Conservation (phyloP, 257 asterid genomes). For the Parsonsia alboflavescens region DNA sequence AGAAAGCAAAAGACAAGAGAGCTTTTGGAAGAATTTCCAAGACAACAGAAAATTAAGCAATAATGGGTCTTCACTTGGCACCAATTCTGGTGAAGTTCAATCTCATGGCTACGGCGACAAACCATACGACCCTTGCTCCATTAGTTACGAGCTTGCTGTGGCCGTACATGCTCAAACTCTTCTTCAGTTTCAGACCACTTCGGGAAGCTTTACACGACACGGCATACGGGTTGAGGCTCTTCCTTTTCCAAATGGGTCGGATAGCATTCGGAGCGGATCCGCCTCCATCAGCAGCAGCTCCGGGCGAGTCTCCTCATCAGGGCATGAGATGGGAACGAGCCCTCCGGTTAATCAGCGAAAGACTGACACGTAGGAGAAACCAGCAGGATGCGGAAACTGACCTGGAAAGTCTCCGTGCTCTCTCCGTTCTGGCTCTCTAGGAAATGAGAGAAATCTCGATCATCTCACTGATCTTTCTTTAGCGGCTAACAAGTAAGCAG, state of each 20-base stretch:
- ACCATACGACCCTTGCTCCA: constrained; percentile 25
- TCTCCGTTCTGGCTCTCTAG: constrained; percentile 40
- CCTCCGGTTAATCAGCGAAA: constrained; percentile 39
- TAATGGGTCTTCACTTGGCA: constrained; percentile 38
- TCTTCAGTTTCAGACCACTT: constrained; percentile 40
- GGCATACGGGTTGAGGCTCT: constrained; percentile 30
- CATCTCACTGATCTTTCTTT: too few relatives aligned
- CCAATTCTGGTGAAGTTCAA: constrained; percentile 38
- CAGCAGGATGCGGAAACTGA: constrained; percentile 23
- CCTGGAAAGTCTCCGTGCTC: constrained; percentile 48
- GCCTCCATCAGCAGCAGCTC: neutral
- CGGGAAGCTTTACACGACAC: constrained; percentile 28
- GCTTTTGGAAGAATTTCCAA: too few relatives aligned
- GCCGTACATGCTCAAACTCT: constrained; percentile 47
- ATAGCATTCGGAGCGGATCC: constrained; percentile 26
- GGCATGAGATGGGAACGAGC: constrained; percentile 57
- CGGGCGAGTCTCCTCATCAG: neutral
- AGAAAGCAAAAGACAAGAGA: neutral
- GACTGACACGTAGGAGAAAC: constrained; percentile 34
- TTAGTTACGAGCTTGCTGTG: constrained; percentile 33
- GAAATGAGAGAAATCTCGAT: too few relatives aligned
- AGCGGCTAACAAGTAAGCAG: too few relatives aligned
- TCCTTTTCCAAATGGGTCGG: constrained; percentile 51
- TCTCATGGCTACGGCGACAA: constrained; percentile 8
- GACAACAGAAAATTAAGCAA: neutral